These are phyloP conservation scores for Sanghuangporus baumii DNA, from an alignment of 1,284 basidiomycete genomes.

Conservation along the genomic window DNA sequence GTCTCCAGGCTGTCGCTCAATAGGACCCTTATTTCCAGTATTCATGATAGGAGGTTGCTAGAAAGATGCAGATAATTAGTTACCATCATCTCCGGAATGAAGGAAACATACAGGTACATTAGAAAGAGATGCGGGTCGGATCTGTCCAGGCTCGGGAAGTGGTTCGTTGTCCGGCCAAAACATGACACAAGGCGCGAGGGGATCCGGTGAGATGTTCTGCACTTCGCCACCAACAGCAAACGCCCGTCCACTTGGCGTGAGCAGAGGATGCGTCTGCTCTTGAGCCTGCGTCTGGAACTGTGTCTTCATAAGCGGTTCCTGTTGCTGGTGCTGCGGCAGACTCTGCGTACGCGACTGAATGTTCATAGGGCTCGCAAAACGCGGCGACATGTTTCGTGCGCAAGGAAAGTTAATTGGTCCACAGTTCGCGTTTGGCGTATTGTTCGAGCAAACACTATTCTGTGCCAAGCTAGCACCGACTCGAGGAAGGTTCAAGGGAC, in stretches of 20 bases:
- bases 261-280: slow-evolving; percentile 47
- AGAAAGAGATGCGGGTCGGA: slow-evolving; percentile 51
- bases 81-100: neutral
- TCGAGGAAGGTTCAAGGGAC: slow-evolving; percentile 33
- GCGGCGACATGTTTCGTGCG: slow-evolving; percentile 30
- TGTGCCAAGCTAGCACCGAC: slow-evolving; percentile 24
- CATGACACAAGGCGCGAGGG: slow-evolving; percentile 67
- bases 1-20: slow-evolving; percentile 83
- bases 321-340: slow-evolving; percentile 16
- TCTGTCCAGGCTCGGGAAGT: slow-evolving; percentile 69
- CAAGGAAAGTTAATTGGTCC: slow-evolving; percentile 20
- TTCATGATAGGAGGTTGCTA: slow-evolving; percentile 82
- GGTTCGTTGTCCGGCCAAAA: slow-evolving; percentile 85
- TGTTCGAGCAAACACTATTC: neutral
- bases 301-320: slow-evolving; percentile 7
- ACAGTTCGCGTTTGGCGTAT: neutral
- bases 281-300: slow-evolving; percentile 21
- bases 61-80: slow-evolving; percentile 10
- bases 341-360: neutral
- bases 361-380: slow-evolving; percentile 20
- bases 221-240: slow-evolving; percentile 70
- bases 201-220: slow-evolving; percentile 68
- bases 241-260: slow-evolving; percentile 72
- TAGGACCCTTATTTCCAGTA: slow-evolving; percentile 83
- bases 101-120: slow-evolving; percentile 46